A percentile compares a stretch with the other conserved stretches of the same genome.
Evolutionary conservation across 805 yeast genomes (phyloP).

Genomic region (Ogataea paradorogensis): DNA sequence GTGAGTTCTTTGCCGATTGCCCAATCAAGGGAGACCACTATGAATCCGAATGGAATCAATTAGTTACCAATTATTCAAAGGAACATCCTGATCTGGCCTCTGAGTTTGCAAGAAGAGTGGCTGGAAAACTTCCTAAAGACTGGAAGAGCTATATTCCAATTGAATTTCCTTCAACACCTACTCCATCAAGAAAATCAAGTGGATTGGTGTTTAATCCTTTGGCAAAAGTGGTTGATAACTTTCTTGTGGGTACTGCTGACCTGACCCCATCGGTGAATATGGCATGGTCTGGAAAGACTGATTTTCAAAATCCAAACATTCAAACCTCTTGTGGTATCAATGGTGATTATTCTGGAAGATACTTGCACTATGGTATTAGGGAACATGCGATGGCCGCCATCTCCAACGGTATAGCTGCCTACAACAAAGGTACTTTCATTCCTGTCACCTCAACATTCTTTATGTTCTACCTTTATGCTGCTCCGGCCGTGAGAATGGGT

Average conservation of each 20-base stretch:
- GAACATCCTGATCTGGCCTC: slow-evolving; percentile 76
- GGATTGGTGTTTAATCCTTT: slow-evolving; percentile 68
- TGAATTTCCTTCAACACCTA: slow-evolving; percentile 76
- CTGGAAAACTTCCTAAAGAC: slow-evolving; percentile 71
- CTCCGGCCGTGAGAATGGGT: slow-evolving; percentile 83
- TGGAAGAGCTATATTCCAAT: slow-evolving; percentile 81
- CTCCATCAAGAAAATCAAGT: slow-evolving; percentile 92
- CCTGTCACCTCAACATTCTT: slow-evolving; percentile 54
- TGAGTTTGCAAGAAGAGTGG: slow-evolving; percentile 74
- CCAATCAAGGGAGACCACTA: slow-evolving; percentile 58
- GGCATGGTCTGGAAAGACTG: slow-evolving; percentile 79
- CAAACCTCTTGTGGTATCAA: slow-evolving; percentile 39
- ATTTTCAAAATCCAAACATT: slow-evolving; percentile 85
- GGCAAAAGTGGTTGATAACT: slow-evolving; percentile 58
- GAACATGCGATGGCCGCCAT: slow-evolving; percentile 99
- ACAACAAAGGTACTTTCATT: slow-evolving; percentile 84
- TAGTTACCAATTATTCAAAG: slow-evolving; percentile 55
- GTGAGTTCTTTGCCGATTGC: slow-evolving; percentile 59
- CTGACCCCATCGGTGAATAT: slow-evolving; percentile 87
- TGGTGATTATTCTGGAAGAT: slow-evolving; percentile 89
- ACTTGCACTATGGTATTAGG: slow-evolving; percentile 95
- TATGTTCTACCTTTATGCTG: slow-evolving; percentile 81
- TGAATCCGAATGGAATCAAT: slow-evolving; percentile 70
- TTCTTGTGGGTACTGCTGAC: slow-evolving; percentile 97
- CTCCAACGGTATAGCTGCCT: slow-evolving; percentile 94